Conservation (phyloP, 208 protist species). For the Leishmania gerbilli region DNA sequence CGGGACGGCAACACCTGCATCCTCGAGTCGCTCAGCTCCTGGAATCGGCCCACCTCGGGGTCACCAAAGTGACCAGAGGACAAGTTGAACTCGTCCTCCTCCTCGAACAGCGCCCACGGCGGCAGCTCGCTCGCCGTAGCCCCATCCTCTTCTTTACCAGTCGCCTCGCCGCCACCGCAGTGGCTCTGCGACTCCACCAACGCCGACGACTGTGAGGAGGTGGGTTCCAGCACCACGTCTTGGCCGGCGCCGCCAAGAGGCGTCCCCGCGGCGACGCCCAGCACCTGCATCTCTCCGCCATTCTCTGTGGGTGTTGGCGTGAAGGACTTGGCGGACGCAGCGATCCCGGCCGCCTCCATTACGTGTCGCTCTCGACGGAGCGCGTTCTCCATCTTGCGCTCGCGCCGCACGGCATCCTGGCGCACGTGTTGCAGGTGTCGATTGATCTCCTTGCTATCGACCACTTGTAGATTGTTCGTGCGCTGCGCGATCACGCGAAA, state of each 20-base stretch:
- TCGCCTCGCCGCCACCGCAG: neutral
- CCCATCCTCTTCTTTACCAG: slow-evolving; percentile 4
- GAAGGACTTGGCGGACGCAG: slow-evolving; percentile 64
- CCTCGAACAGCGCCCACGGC: slow-evolving; percentile 78
- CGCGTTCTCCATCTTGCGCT: slow-evolving; percentile 53
- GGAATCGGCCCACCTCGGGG: slow-evolving; percentile 63
- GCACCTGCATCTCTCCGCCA: slow-evolving; percentile 26
- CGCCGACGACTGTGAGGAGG: neutral
- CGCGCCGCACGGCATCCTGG: slow-evolving; percentile 48
- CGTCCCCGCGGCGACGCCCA: slow-evolving; percentile 33
- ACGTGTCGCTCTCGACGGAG: slow-evolving; percentile 70
- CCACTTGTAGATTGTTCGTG: slow-evolving; percentile 90
- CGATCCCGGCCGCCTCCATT: slow-evolving; percentile 66
- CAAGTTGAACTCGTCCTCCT: slow-evolving; percentile 86
- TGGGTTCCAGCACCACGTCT: neutral
- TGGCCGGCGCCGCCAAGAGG: neutral
- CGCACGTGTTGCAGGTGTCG: slow-evolving; percentile 71
- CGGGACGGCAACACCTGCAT: slow-evolving; percentile 73
- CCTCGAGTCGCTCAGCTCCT: slow-evolving; percentile 85
- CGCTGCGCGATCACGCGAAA: slow-evolving; percentile 89
- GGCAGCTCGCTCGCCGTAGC: slow-evolving; percentile 61
- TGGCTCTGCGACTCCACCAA: neutral
- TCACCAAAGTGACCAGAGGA: slow-evolving; percentile 80
- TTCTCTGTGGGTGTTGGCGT: slow-evolving; percentile 25
- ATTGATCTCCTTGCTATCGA: slow-evolving; percentile 91